These are phyloP conservation scores for Tetraselmis striata DNA, from an alignment of 139 green algal genomes.

Conservation along the genomic window DNA sequence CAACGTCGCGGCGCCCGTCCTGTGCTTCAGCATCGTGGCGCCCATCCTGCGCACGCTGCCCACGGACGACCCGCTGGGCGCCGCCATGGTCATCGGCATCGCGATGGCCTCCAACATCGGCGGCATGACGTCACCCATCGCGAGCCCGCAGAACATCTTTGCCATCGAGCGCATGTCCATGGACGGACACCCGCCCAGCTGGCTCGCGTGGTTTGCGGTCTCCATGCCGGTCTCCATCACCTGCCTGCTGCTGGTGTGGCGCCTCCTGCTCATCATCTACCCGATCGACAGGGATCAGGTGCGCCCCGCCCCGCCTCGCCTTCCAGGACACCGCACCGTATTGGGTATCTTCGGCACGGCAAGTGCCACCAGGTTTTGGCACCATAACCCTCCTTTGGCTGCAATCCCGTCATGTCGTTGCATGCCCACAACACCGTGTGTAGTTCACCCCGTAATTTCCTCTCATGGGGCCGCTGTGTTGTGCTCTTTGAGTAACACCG, in stretches of 20 bases:
- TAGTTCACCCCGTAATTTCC: too few species aligned
- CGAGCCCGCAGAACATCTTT: slow-evolving; percentile 65
- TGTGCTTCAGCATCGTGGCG: slow-evolving; percentile 58
- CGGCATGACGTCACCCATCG: too few species aligned
- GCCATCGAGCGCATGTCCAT: slow-evolving; percentile 63
- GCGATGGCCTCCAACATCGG: slow-evolving; percentile 1
- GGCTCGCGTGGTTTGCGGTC: slow-evolving; percentile 67
- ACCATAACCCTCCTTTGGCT: too few species aligned
- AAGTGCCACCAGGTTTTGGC: too few species aligned
- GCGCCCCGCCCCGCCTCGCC: too few species aligned
- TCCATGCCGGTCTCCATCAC: slow-evolving; percentile 45
- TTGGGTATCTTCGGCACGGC: too few species aligned
- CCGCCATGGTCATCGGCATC: not conserved
- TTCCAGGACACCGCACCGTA: too few species aligned
- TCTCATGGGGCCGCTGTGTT: too few species aligned
- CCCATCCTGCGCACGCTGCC: slow-evolving; percentile 56
- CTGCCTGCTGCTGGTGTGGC: slow-evolving; percentile 9
- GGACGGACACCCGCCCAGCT: slow-evolving; percentile 43
- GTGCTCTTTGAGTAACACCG: too few species aligned
- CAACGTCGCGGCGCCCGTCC: slow-evolving; percentile 68
- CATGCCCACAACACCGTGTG: too few species aligned
- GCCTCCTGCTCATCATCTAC: not conserved
- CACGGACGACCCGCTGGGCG: slow-evolving; percentile 15
- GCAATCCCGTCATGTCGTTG: too few species aligned
- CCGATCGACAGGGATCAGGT: not conserved